These are phyloP conservation scores for Gossypium stocksii DNA, from an alignment of 345 rosid genomes.

Conservation along the genomic window DNA sequence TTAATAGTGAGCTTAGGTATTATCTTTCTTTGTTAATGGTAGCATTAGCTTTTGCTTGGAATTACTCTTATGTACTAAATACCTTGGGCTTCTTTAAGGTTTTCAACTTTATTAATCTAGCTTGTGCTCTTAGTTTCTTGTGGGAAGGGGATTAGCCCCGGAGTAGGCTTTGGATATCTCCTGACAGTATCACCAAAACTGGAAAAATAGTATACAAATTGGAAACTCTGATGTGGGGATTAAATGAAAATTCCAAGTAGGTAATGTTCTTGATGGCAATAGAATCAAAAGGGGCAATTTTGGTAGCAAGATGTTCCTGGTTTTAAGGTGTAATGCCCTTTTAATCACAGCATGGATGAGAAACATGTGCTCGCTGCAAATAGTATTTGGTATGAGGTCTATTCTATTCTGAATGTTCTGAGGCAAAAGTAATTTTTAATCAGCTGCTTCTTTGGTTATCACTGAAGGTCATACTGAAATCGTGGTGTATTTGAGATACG, in stretches of 20 bases:
- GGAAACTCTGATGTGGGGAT: background rate
- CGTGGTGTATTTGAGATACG: background rate
- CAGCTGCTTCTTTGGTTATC: background rate
- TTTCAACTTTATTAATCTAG: background rate
- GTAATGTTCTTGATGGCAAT: background rate
- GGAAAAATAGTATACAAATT: background rate
- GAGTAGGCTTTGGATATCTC: background rate
- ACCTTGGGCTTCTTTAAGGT: background rate
- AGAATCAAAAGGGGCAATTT: background rate
- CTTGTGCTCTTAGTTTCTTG: background rate
- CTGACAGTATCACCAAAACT: background rate
- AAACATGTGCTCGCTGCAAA: too few species aligned
- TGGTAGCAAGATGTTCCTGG: background rate
- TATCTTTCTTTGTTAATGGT: background rate
- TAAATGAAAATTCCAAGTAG: background rate
- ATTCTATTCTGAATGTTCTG: background rate
- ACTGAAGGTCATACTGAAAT: background rate
- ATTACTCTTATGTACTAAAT: background rate
- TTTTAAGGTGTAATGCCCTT: background rate
- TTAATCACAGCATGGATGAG: background rate
- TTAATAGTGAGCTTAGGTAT: background rate
- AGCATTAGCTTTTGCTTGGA: background rate
- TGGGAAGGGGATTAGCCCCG: background rate
- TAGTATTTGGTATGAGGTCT: background rate
- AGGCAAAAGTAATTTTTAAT: background rate